Conservation (phyloP, 768 basidiomycete species). For the Lentinula aciculospora region DNA sequence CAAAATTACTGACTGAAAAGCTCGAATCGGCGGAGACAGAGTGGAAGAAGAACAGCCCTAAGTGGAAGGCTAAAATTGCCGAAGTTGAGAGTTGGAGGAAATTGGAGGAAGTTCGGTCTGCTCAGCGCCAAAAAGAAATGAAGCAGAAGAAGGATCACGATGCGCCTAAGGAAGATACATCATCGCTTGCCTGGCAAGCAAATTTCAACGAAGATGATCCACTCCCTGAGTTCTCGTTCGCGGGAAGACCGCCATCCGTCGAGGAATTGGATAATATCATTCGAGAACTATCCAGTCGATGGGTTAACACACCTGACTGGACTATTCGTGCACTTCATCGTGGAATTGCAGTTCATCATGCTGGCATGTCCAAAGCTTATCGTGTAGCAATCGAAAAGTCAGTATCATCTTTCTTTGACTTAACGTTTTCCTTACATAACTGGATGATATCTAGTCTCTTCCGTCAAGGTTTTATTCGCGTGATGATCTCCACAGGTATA, state of each 20-base stretch:
- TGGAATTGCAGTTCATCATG: slow-evolving; percentile 66
- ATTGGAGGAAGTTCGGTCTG: slow-evolving; percentile 42
- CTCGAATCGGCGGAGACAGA: slow-evolving; percentile 38
- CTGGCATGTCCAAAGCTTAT: slow-evolving; percentile 64
- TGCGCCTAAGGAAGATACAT: slow-evolving; percentile 13
- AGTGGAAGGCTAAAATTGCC: slow-evolving; percentile 45
- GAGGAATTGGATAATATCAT: slow-evolving; percentile 47
- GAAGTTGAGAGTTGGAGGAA: slow-evolving; percentile 48
- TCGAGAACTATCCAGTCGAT: slow-evolving; percentile 26
- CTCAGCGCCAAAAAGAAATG: slow-evolving; percentile 31
- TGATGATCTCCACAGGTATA: slow-evolving; percentile 57
- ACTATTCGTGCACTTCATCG: slow-evolving; percentile 42
- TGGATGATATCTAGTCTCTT: slow-evolving; percentile 40
- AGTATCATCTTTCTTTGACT: background rate
- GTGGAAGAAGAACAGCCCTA: slow-evolving; percentile 41
- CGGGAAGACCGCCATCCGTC: slow-evolving; percentile 38
- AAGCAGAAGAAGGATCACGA: slow-evolving; percentile 31
- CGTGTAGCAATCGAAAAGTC: slow-evolving; percentile 54
- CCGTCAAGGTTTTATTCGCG: slow-evolving; percentile 54
- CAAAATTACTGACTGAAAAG: slow-evolving; percentile 22
- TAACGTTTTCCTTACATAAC: background rate
- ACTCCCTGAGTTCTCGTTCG: slow-evolving; percentile 56
- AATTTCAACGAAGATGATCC: slow-evolving; percentile 31
- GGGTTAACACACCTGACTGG: slow-evolving; percentile 32
- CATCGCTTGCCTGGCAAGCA: slow-evolving; percentile 15